Base-by-base conservation (phyloP, 257 asterid species). In the Gentiana straminea region DNA sequence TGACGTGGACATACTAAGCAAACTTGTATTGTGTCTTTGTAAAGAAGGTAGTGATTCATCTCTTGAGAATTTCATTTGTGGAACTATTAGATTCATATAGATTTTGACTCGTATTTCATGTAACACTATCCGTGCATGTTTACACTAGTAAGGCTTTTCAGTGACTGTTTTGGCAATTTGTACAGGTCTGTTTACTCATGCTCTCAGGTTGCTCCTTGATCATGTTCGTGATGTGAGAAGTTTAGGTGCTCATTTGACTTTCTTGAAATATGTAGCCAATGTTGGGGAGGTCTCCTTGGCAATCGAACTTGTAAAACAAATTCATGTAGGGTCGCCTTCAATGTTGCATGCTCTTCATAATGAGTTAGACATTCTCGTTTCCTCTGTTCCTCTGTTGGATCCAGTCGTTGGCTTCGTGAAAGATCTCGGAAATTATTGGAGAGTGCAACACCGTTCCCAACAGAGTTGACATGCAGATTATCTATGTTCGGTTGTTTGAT, bases 1-100 rank as follows among this genome's bases (percentile, higher is more conserved):
- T 57, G 53, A 24, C 13, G 55, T 45, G 64, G 37, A 62, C 46
- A 38, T 83, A 62, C 68, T 82, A 58, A 58, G 60, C 57, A 13
- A 73, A 43, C 77, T 84, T 52, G 54, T 82, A 67, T 71, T 73
- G 58, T 64, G 63, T 69, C 79, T 91, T 46, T 84, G 96, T 63
- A 76, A 67, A 68, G 81, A 81, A 79, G 95, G 95, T 83, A 64
- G 13, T 9, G 6, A 32, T 24, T 48, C 34, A 46, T 24, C 36
- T 46, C 59, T 46, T 35, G 13, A 52, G 43, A 58, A n/a, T 13
- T 37, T 43, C 39, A 5, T n/a, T 62, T 33, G 15, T 4, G 3
- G 46, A 52, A 58, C 24, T 24, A 55, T 48, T 5, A 13, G 5
- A 2, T 37, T 33, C 39, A 39, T 46, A 52, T 8, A 34, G 10